Evolutionary conservation across 2,329 filamentous ascomycete species (phyloP), one percentile per base, ranked within the genome.

Genomic region (Hypoxylon sp.): DNA sequence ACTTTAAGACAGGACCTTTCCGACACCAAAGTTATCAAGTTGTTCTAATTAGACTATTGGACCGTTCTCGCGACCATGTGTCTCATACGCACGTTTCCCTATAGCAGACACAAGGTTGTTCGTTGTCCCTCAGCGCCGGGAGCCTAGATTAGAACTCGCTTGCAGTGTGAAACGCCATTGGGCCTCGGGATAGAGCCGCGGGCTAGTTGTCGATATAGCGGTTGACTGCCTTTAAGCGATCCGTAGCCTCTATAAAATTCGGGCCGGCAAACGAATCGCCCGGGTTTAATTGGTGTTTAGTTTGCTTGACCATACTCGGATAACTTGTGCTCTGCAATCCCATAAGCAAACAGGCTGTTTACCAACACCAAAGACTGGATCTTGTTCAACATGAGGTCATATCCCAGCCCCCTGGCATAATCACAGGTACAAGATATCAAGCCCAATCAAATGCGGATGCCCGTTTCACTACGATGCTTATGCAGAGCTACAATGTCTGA

Each of bases 31-130:
- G 40, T 11, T 40, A 40, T 50, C 37, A 53, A 51, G 50, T 49
- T 14, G 46, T 65, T 61, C 48, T 33, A 14, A 57, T 25, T 31
- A 59, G 6, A 51, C 46, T 59, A 67, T 64, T 68, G 64, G 67
- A 27, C 42, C 13, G 11, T 50, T 58, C n/a, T 55, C 44, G 27
- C 20, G 20, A 50, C 59, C 35, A 35, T 59, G 11, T 64, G 69
- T 70, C 61, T 61, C 53, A 51, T 48, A 68, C 48, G 58, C 66
- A 72, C 64, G 61, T 68, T 72, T 61, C 50, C 57, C 57, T 30
- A 51, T 56, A 33, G n/a, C 1, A 59, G 8, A 58, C 53, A 65
- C 64, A 70, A 64, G 58, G 55, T 71, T 69, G 64, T 64, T 61
- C 63, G 62, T 14, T 60, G 59, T 66, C 53, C 42, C 53, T 50